A percentile compares a stretch with the other conserved stretches of the same genome.
phyloP scores from a whole-genome alignment of 345 rosid genomes.

The Tarenaya hassleriana region DNA sequence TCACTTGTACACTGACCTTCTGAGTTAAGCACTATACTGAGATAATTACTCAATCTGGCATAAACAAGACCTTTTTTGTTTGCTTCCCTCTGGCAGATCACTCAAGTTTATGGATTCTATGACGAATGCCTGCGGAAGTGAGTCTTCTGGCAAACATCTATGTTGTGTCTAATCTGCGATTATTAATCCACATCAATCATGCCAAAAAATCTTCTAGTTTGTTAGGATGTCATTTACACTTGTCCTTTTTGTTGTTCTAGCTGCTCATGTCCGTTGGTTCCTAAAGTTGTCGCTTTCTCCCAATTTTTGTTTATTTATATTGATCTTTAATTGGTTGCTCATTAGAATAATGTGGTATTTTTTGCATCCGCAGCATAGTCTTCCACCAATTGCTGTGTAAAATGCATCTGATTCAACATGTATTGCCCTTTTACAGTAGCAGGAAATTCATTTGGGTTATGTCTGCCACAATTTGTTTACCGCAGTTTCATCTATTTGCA shows the following conservation, averaged over 20 bases:
- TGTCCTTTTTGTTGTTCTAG: constrained; percentile 7
- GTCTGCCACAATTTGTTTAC: constrained; percentile 1
- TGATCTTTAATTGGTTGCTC: not conserved
- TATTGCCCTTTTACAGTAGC: not conserved
- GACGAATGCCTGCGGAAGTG: constrained; percentile 97
- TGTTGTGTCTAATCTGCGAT: constrained; percentile 4
- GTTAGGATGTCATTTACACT: not conserved
- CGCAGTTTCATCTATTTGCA: constrained; percentile 35
- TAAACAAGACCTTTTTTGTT: constrained; percentile 24
- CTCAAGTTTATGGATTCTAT: constrained; percentile 98
- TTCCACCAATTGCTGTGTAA: not conserved
- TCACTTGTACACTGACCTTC: constrained; percentile 5
- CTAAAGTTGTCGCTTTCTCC: not conserved
- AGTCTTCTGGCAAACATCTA: constrained; percentile 35
- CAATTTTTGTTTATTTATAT: not conserved
- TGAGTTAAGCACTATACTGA: not conserved
- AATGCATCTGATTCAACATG: constrained; percentile 1
- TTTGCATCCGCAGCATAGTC: constrained; percentile 1
- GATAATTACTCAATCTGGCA: not conserved
- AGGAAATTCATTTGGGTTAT: constrained; percentile 1
- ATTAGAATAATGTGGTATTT: not conserved
- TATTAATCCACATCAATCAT: not conserved
- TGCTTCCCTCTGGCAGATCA: constrained; percentile 54
- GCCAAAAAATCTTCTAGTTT: not conserved
- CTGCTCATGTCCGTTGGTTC: too few species aligned